phyloP scores from a whole-genome alignment of 208 protist genomes.

The Leishmania arabica region DNA sequence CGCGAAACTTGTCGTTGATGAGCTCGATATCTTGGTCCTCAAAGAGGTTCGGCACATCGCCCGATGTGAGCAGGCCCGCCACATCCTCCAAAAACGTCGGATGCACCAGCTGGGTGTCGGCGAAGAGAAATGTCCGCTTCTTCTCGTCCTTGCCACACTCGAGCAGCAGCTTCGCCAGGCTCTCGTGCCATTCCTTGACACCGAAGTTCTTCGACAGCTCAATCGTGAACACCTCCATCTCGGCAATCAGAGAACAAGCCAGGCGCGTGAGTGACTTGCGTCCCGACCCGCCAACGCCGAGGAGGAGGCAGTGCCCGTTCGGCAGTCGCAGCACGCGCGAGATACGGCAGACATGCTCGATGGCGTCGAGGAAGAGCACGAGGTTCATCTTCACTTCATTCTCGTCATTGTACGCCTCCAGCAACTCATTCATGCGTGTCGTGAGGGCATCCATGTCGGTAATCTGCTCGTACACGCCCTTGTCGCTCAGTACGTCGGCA shows the following conservation, averaged over 20 bases:
- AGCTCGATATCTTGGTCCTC: conserved; percentile 95
- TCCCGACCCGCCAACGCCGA: conserved; percentile 98
- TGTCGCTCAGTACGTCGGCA: conserved; percentile 89
- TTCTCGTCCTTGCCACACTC: conserved; percentile 96
- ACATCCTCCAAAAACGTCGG: conserved; percentile 98
- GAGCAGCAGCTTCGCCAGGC: conserved; percentile 92
- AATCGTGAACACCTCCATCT: conserved; percentile 95
- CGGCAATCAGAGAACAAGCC: conserved; percentile 93
- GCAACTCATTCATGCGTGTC: conserved; percentile 77
- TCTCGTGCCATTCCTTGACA: conserved; percentile 96
- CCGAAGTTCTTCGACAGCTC: conserved; percentile 97
- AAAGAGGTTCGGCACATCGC: conserved; percentile 98
- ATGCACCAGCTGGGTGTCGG: conserved; percentile 97
- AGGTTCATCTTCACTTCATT: conserved; percentile 94
- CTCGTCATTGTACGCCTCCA: conserved; percentile 94
- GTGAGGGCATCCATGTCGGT: conserved; percentile 80
- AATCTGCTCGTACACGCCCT: conserved; percentile 91
- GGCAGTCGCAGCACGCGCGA: conserved; percentile 93
- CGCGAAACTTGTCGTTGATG: conserved; percentile 95
- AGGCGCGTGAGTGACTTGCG: conserved; percentile 95
- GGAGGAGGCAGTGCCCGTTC: conserved; percentile 95
- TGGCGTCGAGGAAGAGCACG: conserved; percentile 97
- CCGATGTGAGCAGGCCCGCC: conserved; percentile 96
- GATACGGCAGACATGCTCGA: conserved; percentile 97
- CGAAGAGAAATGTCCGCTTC: conserved; percentile 96